Evolutionary conservation across 2,329 filamentous ascomycete species (phyloP).

Genomic region (Beauveria sp.): DNA sequence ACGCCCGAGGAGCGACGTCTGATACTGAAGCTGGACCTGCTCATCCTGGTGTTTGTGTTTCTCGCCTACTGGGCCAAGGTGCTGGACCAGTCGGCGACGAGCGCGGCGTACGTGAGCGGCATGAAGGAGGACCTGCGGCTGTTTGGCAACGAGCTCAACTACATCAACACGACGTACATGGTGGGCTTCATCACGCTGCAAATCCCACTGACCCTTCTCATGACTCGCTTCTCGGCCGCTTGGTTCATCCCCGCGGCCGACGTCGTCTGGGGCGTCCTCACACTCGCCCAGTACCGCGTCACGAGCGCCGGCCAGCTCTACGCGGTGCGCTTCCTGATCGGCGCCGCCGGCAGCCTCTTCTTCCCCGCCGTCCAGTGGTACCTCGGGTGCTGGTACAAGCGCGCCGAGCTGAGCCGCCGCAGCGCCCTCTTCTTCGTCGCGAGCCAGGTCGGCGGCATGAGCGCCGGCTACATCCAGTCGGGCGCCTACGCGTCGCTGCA

Average conservation of each 20-base stretch:
- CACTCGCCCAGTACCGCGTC: constrained; percentile 16
- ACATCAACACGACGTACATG: constrained; percentile 29
- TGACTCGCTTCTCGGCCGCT: constrained; percentile 18
- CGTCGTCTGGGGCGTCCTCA: constrained; percentile 20
- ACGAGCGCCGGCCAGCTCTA: constrained; percentile 28
- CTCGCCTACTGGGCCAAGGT: constrained; percentile 51
- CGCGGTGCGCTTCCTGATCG: constrained; percentile 34
- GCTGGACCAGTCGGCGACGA: constrained; percentile 25
- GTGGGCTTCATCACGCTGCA: constrained; percentile 15
- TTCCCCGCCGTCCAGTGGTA: constrained; percentile 27
- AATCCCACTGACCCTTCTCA: constrained; percentile 15
- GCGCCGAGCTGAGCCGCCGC: constrained; percentile 29
- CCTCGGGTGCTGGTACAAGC: constrained; percentile 36
- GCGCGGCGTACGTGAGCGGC: constrained; percentile 26
- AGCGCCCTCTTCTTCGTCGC: constrained; percentile 35
- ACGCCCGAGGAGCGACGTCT: constrained; percentile 29
- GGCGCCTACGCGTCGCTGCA: constrained; percentile 31
- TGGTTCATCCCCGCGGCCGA: constrained; percentile 26
- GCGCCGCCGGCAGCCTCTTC: constrained; percentile 26
- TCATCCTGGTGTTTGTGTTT: constrained; percentile 50
- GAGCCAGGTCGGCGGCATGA: constrained; percentile 35
- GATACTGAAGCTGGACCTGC: constrained; percentile 46
- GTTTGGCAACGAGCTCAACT: constrained; percentile 45
- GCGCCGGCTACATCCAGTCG: constrained; percentile 35
- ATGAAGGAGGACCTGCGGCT: constrained; percentile 43